Evolutionary conservation across 208 protist species (phyloP).

Genomic region (Leishmania arabica): DNA sequence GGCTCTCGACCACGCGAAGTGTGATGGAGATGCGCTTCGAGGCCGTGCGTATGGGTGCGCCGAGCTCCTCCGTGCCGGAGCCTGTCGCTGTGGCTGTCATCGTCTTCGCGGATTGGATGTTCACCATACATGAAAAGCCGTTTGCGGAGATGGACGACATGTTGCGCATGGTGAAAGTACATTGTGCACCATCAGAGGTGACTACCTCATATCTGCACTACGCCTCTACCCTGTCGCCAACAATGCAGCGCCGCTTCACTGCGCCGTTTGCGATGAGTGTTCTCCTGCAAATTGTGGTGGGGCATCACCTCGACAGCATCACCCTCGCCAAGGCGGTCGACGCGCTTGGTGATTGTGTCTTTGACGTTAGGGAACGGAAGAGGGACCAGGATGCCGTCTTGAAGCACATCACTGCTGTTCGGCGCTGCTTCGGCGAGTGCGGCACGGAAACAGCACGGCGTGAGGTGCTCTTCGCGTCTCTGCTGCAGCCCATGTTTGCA

Average conservation of each 20-base stretch:
- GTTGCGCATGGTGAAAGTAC: constrained; percentile 75
- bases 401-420: constrained; percentile 67
- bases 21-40: constrained; percentile 86
- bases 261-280: constrained; percentile 69
- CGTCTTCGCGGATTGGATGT: constrained; percentile 82
- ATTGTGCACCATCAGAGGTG: constrained; percentile 49
- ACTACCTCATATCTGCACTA: not conserved
- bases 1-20: constrained; percentile 24
- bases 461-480: constrained; percentile 60
- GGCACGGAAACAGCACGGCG: constrained; percentile 72
- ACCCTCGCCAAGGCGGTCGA: constrained; percentile 69
- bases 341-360: constrained; percentile 70
- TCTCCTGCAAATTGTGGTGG: constrained; percentile 80
- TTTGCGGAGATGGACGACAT: constrained; percentile 89
- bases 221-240: constrained; percentile 18
- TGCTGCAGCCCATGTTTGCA: constrained; percentile 66
- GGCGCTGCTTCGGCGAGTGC: constrained; percentile 87
- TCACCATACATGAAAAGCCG: constrained; percentile 86
- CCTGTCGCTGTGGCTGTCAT: constrained; percentile 68
- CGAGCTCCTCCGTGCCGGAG: constrained; percentile 50
- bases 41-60: constrained; percentile 51
- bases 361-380: constrained; percentile 47
- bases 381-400: constrained; percentile 72
- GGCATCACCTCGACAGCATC: constrained; percentile 80
- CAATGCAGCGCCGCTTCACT: constrained; percentile 54